Base-by-base conservation (phyloP, 1,284 basidiomycete genomes). In the Sphaerobolus stellatus region DNA sequence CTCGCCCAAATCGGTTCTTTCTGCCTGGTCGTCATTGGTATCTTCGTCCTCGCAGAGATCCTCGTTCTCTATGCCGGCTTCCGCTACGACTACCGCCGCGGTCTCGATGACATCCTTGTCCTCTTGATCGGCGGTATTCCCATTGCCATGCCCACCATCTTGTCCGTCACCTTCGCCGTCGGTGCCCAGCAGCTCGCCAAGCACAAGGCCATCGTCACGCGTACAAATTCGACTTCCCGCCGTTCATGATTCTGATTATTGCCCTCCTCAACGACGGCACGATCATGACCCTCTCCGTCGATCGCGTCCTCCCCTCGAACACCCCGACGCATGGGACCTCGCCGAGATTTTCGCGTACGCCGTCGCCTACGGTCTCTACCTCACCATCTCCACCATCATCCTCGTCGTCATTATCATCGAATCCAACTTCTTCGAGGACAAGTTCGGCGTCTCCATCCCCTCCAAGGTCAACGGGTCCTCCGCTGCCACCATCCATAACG, bases 151-250 rank as follows among this genome's bases (percentile, higher is more conserved):
- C 94, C 94, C 64, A 96, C 93, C 62, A 94, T 98, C 63, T 75
- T 96, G 61, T 95, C 94, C 56, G 94, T 96, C 75, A 97, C 94
- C 33, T 91, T 98, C 69, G 95, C 94, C 60, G 94, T 98, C 70
- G 94, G 94, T 77, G 94, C 95, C 56, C 93, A 96, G 76, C 94
- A 98, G 72, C 88, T 98, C 64, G 94, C 94, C 67, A 96, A 95
- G 81, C 93, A 96, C 83, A 95, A 98, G 82, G 94, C 94, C 61
- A 97, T 97, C 62, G 94, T 98, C 72, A 96, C 94, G 59, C 92
- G 94, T 98, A 94, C 88, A 86, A 90, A 79, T 94, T 94, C 74
- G 90, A 96, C 75, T 98, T 98, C 92, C 95, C 95, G 66, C 94
- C 95, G 16, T 98, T 98, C 86, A 98, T 98, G 95, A 87, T 98